phyloP scores from a whole-genome alignment of 352 stramenopile genomes.

The Globisporangium nodosum region DNA sequence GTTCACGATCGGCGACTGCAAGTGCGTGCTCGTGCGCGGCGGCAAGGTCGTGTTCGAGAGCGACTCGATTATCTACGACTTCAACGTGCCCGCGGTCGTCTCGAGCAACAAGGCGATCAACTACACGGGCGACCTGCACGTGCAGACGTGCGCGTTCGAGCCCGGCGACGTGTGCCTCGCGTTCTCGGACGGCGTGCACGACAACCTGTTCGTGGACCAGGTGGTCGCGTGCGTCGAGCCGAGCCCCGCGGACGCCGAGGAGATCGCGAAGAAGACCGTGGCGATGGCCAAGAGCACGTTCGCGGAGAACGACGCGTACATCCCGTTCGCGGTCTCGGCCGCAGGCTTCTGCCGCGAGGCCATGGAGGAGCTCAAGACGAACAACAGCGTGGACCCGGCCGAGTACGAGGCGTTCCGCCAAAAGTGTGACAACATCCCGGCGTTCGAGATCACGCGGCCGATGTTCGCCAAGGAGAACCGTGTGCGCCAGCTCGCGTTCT shows the following conservation, averaged over 20 bases:
- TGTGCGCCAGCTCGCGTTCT: conserved; percentile 82
- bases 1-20: conserved; percentile 85
- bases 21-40: conserved; percentile 72
- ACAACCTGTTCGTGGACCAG: conserved; percentile 86
- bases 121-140: conserved; percentile 61
- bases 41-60: conserved; percentile 76
- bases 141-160: conserved; percentile 73
- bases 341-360: conserved; percentile 76
- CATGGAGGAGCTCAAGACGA: conserved; percentile 70
- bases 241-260: conserved; percentile 41
- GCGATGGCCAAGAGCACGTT: conserved; percentile 69
- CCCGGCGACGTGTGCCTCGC: conserved; percentile 71
- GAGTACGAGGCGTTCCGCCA: conserved; percentile 66
- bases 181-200: conserved; percentile 85
- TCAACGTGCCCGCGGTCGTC: conserved; percentile 85
- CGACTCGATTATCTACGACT: conserved; percentile 89
- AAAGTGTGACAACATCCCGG: conserved; percentile 73
- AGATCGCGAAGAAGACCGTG: conserved; percentile 73
- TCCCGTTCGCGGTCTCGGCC: conserved; percentile 81
- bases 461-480: conserved; percentile 80
- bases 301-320: conserved; percentile 52
- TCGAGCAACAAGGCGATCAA: conserved; percentile 84
- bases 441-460: conserved; percentile 45
- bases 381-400: conserved; percentile 45
- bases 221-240: conserved; percentile 58